These are phyloP conservation scores for Aspergillus nomiae DNA, from an alignment of 2,329 filamentous ascomycete genomes.

Conservation along the genomic window DNA sequence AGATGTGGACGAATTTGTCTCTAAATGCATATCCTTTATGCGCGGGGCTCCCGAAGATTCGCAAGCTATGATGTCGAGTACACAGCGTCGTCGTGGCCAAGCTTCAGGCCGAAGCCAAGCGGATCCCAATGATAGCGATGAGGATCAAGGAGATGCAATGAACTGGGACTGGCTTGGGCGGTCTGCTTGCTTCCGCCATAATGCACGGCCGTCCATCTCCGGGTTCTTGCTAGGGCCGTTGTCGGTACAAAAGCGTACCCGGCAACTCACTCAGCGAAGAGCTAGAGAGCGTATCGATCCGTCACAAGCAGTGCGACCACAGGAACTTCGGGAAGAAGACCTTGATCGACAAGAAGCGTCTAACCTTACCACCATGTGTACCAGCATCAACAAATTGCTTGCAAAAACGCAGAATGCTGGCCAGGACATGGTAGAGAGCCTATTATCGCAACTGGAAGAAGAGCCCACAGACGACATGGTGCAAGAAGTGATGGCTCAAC, in stretches of 20 bases:
- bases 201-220: conserved; percentile 72
- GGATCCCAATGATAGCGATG: conserved; percentile 64
- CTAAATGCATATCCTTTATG: conserved; percentile 89
- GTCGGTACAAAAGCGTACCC: conserved; percentile 81
- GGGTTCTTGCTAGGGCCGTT: conserved; percentile 87
- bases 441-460: conserved; percentile 35
- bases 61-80: conserved; percentile 48
- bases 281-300: conserved; percentile 69
- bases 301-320: conserved; percentile 69
- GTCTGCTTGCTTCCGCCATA: conserved; percentile 72
- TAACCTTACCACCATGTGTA: conserved; percentile 77
- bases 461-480: conserved; percentile 42
- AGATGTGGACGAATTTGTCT: conserved; percentile 88
- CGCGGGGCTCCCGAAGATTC: conserved; percentile 62
- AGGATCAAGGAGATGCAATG: conserved; percentile 72
- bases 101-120: conserved; percentile 30
- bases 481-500: conserved; percentile 61
- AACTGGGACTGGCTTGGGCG: conserved; percentile 86
- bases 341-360: conserved; percentile 75
- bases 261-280: conserved; percentile 69
- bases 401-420: conserved; percentile 44
- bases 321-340: conserved; percentile 74
- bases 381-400: conserved; percentile 69
- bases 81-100: conserved; percentile 42
- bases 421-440: conserved; percentile 51